phyloP scores from a whole-genome alignment of 352 stramenopile genomes.

The Blastocystis sp. region DNA sequence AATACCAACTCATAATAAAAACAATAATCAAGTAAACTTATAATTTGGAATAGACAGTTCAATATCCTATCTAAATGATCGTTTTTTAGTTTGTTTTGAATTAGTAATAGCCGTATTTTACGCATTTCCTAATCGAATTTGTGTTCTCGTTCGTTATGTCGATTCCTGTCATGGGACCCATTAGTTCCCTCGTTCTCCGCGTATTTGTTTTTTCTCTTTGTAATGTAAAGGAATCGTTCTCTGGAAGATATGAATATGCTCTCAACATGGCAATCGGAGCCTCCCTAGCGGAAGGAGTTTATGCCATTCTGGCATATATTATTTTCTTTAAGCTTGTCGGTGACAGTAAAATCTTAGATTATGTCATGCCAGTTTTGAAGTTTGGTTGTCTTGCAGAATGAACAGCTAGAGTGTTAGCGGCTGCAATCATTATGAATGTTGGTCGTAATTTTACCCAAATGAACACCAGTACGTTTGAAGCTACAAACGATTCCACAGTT shows the following conservation, averaged over 20 bases:
- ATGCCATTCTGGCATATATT: slow-evolving; percentile 7
- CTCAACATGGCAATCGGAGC: slow-evolving; percentile 10
- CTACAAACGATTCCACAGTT: slow-evolving; percentile 12
- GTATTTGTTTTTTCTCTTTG: not conserved
- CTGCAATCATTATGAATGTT: slow-evolving; percentile 38
- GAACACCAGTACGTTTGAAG: not conserved
- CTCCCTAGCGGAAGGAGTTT: slow-evolving; percentile 1
- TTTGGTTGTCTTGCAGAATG: not conserved
- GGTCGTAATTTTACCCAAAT: slow-evolving; percentile 36
- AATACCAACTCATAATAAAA: not conserved
- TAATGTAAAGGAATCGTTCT: slow-evolving; percentile 26
- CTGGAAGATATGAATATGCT: slow-evolving; percentile 23
- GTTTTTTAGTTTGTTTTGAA: not conserved
- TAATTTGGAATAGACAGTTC: not conserved
- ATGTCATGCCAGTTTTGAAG: slow-evolving; percentile 51
- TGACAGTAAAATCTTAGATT: slow-evolving; percentile 37
- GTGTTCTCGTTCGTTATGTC: slow-evolving; percentile 51
- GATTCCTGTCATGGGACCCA: slow-evolving; percentile 30
- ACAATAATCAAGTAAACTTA: not conserved
- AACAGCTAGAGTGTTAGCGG: not conserved
- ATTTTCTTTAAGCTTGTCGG: slow-evolving; percentile 38
- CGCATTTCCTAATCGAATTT: slow-evolving; percentile 46
- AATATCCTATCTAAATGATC: not conserved
- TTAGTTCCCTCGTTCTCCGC: not conserved
- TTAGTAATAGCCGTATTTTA: not conserved